Evolutionary conservation across 192 early-diverging fungal species (phyloP), one percentile per base, ranked within the genome.

Genomic region (Hyaloraphidium curvatum): DNA sequence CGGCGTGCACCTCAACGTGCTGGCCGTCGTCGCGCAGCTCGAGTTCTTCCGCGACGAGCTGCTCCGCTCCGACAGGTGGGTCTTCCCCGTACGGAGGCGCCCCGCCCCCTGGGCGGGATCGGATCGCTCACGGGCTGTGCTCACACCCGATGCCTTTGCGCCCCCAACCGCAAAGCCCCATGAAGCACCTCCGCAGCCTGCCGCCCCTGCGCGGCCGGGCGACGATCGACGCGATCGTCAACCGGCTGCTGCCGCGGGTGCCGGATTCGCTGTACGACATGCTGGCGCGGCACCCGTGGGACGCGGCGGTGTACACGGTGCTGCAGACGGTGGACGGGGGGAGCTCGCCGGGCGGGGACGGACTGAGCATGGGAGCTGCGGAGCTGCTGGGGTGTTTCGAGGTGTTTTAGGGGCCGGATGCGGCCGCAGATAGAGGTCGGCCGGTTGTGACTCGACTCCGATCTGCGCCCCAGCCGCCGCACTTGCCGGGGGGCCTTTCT

Each of bases 1-100:
- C 58, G 93, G 93, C 23, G 72, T 90, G 41, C 93, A 97, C 67
- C 66, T 97, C 39, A 93, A 94, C 57, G 80, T 97, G 28, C 62
- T 97, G 9, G 86, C 81, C 65, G 80, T 93, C 33, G 79, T 93
- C 41, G 79, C 83, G 33, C 87, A 88, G 58, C 55, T 97, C 43
- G 59, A 86, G 4, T 51, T 79, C 27, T 84, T 91, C 55, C 72
- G 87, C 17, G 68, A 74, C 52, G 73, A 90, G 35, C 67, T 93
- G 7, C 53, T 93, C 14, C 17, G 17, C 19, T 14, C 14, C 19
- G 43, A 48, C 7, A 48, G 43, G 43, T 19, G 19, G 19, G 43
- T 48, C 5, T 11, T 37, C 17, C 11, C 17, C 17, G 35, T 17
- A 37, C n/a, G n/a, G n/a, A n/a, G n/a, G n/a, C n/a, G n/a, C n/a